These are phyloP conservation scores for Pythium aristosporum DNA, from an alignment of 352 stramenopile genomes.

Conservation along the genomic window DNA sequence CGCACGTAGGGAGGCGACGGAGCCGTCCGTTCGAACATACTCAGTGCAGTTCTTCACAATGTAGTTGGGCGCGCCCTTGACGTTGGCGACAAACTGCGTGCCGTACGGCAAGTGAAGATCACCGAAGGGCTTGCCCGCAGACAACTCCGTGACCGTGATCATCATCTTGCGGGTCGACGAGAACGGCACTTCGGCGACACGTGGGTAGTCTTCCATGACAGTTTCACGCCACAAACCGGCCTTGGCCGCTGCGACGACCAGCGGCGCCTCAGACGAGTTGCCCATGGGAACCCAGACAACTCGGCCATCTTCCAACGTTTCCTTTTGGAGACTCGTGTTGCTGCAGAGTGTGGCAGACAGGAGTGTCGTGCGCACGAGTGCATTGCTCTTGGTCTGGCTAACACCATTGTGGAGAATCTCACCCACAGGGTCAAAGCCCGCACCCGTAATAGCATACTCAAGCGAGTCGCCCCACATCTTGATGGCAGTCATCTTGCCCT, in stretches of 20 bases:
- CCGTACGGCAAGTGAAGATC: constrained; percentile 33
- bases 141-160: constrained; percentile 68
- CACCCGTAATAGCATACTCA: constrained; percentile 65
- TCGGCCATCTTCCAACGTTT: constrained; percentile 49
- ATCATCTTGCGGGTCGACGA: constrained; percentile 95
- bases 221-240: constrained; percentile 58
- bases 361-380: constrained; percentile 56
- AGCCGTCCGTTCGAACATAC: constrained; percentile 50
- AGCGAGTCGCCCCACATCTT: constrained; percentile 75
- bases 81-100: constrained; percentile 46
- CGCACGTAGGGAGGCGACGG: constrained; percentile 38
- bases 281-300: constrained; percentile 52
- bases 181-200: constrained; percentile 92
- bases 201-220: constrained; percentile 52
- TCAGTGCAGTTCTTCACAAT: constrained; percentile 65
- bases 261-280: constrained; percentile 73
- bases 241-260: constrained; percentile 71
- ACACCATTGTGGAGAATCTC: constrained; percentile 47
- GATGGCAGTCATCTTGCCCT: constrained; percentile 81
- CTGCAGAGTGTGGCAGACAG: constrained; percentile 66
- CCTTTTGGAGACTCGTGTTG: constrained; percentile 68
- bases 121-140: constrained; percentile 39
- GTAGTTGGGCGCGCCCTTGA: constrained; percentile 76
- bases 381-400: constrained; percentile 43
- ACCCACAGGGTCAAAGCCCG: constrained; percentile 57